Evolutionary conservation across 148 eudicot genomes (phyloP).

Genomic region (Cornus suecica): DNA sequence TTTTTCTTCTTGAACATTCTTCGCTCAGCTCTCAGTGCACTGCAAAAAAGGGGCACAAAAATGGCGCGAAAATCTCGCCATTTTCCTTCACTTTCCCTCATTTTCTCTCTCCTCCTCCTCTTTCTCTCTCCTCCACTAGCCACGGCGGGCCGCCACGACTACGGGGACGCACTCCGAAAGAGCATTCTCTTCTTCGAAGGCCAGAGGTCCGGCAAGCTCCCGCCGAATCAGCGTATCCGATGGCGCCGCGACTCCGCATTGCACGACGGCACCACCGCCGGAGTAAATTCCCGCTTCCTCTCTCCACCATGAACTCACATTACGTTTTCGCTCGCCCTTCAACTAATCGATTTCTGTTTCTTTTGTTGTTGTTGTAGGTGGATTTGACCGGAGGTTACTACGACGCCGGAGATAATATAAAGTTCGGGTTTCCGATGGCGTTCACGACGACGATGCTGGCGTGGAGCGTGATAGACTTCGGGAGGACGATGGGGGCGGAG

Average conservation of each 20-base stretch:
- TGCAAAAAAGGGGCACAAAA: slow-evolving; percentile 4
- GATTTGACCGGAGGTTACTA: slow-evolving; percentile 93
- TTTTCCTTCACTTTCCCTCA: slow-evolving; percentile 17
- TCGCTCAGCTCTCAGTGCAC: slow-evolving; percentile 2
- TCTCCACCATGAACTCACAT: neutral
- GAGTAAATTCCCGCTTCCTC: slow-evolving; percentile 34
- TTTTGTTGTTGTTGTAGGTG: slow-evolving; percentile 32
- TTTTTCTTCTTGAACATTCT: slow-evolving; percentile 5
- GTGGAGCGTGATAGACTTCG: slow-evolving; percentile 94
- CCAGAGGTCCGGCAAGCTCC: slow-evolving; percentile 85
- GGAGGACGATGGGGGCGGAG: slow-evolving; percentile 61
- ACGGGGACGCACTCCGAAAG: slow-evolving; percentile 68
- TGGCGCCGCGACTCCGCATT: slow-evolving; percentile 93
- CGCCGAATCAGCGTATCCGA: slow-evolving; percentile 75
- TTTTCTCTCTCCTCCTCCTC: slow-evolving; percentile 14
- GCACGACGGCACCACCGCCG: slow-evolving; percentile 71
- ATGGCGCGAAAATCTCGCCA: slow-evolving; percentile 44
- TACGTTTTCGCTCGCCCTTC: neutral
- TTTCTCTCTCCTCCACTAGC: neutral
- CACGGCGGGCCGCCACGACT: slow-evolving; percentile 43
- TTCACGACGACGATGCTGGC: slow-evolving; percentile 78
- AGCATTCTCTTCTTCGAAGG: slow-evolving; percentile 97
- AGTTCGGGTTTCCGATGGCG: slow-evolving; percentile 97
- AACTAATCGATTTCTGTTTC: neutral
- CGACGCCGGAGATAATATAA: slow-evolving; percentile 95